Conservation (phyloP, 129 eudicot species). For the Centrapalus pauciflorus region DNA sequence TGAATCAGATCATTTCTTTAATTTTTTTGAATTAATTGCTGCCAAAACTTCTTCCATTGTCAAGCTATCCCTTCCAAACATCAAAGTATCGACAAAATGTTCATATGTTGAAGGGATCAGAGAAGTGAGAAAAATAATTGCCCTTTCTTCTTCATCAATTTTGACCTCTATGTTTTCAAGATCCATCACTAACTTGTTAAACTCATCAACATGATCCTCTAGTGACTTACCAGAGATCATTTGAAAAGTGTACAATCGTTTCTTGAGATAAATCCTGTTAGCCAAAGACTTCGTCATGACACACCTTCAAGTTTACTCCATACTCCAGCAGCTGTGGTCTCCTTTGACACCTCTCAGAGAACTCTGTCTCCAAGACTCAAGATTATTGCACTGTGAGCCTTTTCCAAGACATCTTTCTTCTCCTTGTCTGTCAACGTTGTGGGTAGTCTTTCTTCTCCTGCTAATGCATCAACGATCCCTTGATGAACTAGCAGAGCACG, state of each 20-base stretch:
- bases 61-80: neutral
- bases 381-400: constrained; percentile 1
- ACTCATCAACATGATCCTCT: neutral
- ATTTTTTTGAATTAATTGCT: neutral
- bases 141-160: neutral
- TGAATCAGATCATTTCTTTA: neutral
- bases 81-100: neutral
- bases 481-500: too few relatives aligned
- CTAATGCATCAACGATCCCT: too few relatives aligned
- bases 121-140: neutral
- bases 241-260: neutral
- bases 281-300: constrained; percentile 23
- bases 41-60: neutral
- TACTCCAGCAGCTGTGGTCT: neutral
- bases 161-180: neutral
- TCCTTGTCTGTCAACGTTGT: too few relatives aligned
- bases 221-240: neutral
- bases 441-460: too few relatives aligned
- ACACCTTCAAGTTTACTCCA: constrained; percentile 10
- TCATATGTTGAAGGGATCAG: neutral
- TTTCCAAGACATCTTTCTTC: neutral
- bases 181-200: neutral
- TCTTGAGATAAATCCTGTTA: constrained; percentile 9
- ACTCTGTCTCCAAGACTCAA: neutral
- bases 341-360: constrained; percentile 5